phyloP scores from a whole-genome alignment of 345 rosid genomes.

The Camelina hispida region DNA sequence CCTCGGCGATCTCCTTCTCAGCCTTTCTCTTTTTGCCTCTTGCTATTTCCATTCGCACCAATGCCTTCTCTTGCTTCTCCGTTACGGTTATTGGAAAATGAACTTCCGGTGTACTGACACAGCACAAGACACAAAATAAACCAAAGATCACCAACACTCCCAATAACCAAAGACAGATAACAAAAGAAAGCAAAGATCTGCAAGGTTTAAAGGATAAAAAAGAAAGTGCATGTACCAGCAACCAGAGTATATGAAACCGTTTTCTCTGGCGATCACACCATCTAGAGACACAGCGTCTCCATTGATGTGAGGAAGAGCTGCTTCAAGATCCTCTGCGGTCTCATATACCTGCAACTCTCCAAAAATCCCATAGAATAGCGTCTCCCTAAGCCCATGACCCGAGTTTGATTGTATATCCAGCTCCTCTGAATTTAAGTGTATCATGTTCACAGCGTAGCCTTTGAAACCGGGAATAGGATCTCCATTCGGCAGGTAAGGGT shows the following conservation, averaged over 20 bases:
- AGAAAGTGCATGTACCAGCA: conserved; percentile 19
- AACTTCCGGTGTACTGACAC: conserved; percentile 29
- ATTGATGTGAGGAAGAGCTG: conserved; percentile 48
- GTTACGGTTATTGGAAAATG: conserved; percentile 36
- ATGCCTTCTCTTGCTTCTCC: conserved; percentile 23
- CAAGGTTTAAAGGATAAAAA: not conserved
- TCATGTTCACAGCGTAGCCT: conserved; percentile 73
- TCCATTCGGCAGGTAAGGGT: conserved; percentile 52
- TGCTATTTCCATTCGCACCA: conserved; percentile 11
- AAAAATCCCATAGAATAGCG: conserved; percentile 59
- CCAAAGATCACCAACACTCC: conserved; percentile 9
- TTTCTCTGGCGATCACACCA: conserved; percentile 57
- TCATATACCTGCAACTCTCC: conserved; percentile 63
- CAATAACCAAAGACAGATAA: conserved; percentile 11
- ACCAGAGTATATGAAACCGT: conserved; percentile 54
- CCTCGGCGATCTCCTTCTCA: conserved; percentile 14
- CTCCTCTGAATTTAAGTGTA: conserved; percentile 44
- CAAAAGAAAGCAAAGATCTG: not conserved
- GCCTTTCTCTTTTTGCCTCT: conserved; percentile 22
- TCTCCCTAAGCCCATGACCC: conserved; percentile 64
- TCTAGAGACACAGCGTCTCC: conserved; percentile 64
- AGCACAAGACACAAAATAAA: conserved; percentile 8
- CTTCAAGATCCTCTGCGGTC: conserved; percentile 51
- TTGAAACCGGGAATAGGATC: conserved; percentile 54
- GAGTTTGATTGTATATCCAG: conserved; percentile 23